These are phyloP conservation scores for Aphanomyces stellatus DNA, from an alignment of 352 stramenopile genomes.

Conservation along the genomic window DNA sequence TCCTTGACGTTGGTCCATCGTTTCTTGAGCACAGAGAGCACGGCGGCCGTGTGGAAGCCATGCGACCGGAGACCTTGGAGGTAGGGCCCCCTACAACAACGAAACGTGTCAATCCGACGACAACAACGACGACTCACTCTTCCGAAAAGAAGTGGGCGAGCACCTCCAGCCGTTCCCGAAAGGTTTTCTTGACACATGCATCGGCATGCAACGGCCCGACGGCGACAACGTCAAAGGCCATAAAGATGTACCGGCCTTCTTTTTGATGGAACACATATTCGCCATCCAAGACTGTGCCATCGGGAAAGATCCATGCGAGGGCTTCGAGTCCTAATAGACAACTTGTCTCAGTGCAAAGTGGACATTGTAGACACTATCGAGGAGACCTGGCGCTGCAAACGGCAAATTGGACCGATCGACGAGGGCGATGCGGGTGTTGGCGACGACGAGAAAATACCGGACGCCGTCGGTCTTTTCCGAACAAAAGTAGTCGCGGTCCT, in stretches of 20 bases:
- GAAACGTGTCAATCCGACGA: neutral
- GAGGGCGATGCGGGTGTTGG: slow-evolving; percentile 49
- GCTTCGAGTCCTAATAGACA: slow-evolving; percentile 39
- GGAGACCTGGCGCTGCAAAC: slow-evolving; percentile 57
- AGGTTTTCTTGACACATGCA: slow-evolving; percentile 75
- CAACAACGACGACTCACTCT: slow-evolving; percentile 34
- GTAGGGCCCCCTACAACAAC: slow-evolving; percentile 57
- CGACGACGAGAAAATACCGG: slow-evolving; percentile 85
- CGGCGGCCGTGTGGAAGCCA: slow-evolving; percentile 51
- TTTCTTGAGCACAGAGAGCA: slow-evolving; percentile 73
- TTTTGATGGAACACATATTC: slow-evolving; percentile 82
- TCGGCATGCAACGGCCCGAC: slow-evolving; percentile 53
- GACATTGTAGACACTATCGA: neutral
- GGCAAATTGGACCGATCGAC: slow-evolving; percentile 72
- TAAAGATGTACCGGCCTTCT: slow-evolving; percentile 80
- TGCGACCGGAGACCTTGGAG: slow-evolving; percentile 50
- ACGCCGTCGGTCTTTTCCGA: slow-evolving; percentile 90
- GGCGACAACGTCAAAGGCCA: slow-evolving; percentile 87
- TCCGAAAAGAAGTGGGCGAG: slow-evolving; percentile 80
- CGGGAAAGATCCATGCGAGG: slow-evolving; percentile 66
- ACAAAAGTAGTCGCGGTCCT: slow-evolving; percentile 76
- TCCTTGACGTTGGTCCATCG: slow-evolving; percentile 74
- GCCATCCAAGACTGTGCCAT: slow-evolving; percentile 84
- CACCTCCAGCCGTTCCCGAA: slow-evolving; percentile 65
- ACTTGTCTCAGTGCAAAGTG: neutral